These are phyloP conservation scores for Pleurotus cornucopiae DNA, from an alignment of 768 basidiomycete species.

Conservation along the genomic window DNA sequence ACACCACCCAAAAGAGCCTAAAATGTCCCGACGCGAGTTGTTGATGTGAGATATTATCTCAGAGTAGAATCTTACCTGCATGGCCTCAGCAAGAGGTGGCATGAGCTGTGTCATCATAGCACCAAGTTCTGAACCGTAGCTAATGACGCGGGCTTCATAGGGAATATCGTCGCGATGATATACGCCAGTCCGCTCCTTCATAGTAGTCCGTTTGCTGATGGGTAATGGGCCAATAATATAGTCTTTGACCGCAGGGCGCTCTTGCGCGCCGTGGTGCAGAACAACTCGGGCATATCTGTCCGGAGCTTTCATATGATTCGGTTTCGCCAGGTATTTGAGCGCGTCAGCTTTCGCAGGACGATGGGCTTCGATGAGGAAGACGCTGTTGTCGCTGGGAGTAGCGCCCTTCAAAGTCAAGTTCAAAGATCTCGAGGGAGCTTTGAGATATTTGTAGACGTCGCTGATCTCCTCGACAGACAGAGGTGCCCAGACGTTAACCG, in stretches of 20 bases:
- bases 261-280: slow-evolving; percentile 42
- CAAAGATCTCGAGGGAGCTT: slow-evolving; percentile 15
- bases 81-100: slow-evolving; percentile 32
- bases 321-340: slow-evolving; percentile 39
- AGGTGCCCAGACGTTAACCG: slow-evolving; percentile 48
- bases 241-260: slow-evolving; percentile 40
- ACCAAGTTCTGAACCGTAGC: slow-evolving; percentile 22
- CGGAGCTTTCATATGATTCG: slow-evolving; percentile 22
- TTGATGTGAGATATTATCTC: not conserved
- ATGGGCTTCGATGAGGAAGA: slow-evolving; percentile 46
- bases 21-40: not conserved
- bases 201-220: slow-evolving; percentile 29
- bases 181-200: slow-evolving; percentile 43
- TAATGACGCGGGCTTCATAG: slow-evolving; percentile 43
- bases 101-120: slow-evolving; percentile 27
- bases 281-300: slow-evolving; percentile 43
- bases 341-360: slow-evolving; percentile 45
- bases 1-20: slow-evolving; percentile 25
- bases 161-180: slow-evolving; percentile 53
- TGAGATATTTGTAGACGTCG: slow-evolving; percentile 22
- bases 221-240: slow-evolving; percentile 60
- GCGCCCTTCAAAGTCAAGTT: slow-evolving; percentile 30
- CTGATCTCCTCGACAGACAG: slow-evolving; percentile 40
- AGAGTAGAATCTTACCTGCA: slow-evolving; percentile 27
- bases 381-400: slow-evolving; percentile 40